Conservation (phyloP, 2,329 filamentous ascomycete genomes). For the Cladosporium sp. region DNA sequence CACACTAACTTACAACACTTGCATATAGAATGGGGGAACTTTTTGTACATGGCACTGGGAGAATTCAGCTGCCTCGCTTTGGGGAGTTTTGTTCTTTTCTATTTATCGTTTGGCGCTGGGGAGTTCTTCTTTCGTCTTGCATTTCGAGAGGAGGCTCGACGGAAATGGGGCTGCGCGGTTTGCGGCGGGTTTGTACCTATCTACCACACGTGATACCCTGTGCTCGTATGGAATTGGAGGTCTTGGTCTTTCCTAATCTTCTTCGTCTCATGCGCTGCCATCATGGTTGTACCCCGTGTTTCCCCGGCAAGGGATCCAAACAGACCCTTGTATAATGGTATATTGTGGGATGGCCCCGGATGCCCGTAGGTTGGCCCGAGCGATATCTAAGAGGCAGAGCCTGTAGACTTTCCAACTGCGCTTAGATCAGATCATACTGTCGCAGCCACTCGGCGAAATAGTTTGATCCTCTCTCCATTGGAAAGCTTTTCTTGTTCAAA, state of each 20-base stretch:
- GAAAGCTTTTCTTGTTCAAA: no score
- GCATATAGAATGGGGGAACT: no score
- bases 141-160: background rate
- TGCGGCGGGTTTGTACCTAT: background rate
- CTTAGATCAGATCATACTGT: no score
- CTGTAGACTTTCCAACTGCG: no score
- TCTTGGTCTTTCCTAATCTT: conserved; percentile 1
- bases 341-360: no score
- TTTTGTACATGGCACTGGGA: background rate
- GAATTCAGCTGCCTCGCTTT: background rate
- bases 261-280: conserved; percentile 4
- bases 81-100: background rate
- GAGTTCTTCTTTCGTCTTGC: background rate
- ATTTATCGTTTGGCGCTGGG: conserved; percentile 6
- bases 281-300: conserved; percentile 11
- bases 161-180: background rate
- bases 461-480: no score
- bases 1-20: background rate
- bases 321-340: background rate
- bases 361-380: no score
- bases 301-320: background rate
- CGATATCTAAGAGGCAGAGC: no score
- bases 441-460: no score
- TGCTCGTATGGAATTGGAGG: conserved; percentile 5
- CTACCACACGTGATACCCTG: conserved; percentile 7